Base-by-base conservation (phyloP, 1,284 basidiomycete species). In the Phaffia rhodozyma region DNA sequence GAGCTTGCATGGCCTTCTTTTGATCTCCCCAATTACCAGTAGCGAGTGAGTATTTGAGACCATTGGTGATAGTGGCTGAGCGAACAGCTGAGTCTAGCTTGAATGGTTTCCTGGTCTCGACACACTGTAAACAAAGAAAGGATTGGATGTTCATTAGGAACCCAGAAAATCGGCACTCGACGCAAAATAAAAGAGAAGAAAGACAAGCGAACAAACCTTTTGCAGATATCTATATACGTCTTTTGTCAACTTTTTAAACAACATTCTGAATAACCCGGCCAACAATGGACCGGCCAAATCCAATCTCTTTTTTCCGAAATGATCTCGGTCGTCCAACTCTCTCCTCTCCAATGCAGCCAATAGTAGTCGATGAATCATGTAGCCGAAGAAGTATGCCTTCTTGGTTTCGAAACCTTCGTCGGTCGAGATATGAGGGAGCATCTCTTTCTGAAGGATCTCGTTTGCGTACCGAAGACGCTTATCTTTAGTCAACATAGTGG, bases 1-100 rank as follows among this genome's bases (percentile, higher is more conserved):
- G 94, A 25, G 92, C 88, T 64, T 91, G 86, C 90, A 96, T 96
- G 0, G 90, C 87, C 78, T 97, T 97, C 81, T 93, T 93, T 78
- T 97, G 93, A 76, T 97, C 93, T 55, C 94, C 94, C 96, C 96
- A 99, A 74, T 99, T 99, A 68, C 96, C 96, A 0, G 96, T 99
- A 27, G 94, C 93, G 47, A 99, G 82, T 30, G 96, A 97, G 75
- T 98, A 98, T 75, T 94, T 93, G 66, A 99, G 82, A 69, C 96
- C 96, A 75, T 97, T 97, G 30, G 94, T 97, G 71, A 99, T 97
- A 50, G 93, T 96, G 71, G 91, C 87, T 71, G 91, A 85, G 76
- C 96, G 94, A 74, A 99, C 91, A 43, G 94, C 94, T 38, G 90
- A 78, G 63, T 86, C 84, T 66, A 97, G 82, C 71, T 90, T 89